phyloP scores from a whole-genome alignment of 164 flowering plant genomes.

The Vitis vinifera region ASM3070453v1 NC_081822.1:30375501-30376000 shows the following conservation, averaged over 20 bases:
- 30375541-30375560: slow-evolving; percentile 19
- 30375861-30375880: slow-evolving; percentile 22
- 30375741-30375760: slow-evolving; percentile 11
- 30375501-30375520: slow-evolving; percentile 19
- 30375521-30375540: slow-evolving; percentile 7
- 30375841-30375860: slow-evolving; percentile 9
- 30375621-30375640: slow-evolving; percentile 8
- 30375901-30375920: background rate
- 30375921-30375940: no score
- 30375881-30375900: slow-evolving; percentile 22
- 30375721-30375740: slow-evolving; percentile 26
- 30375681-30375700: slow-evolving; percentile 20
- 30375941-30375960: no score
- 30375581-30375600: slow-evolving; percentile 21
- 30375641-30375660: slow-evolving; percentile 32
- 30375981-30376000: no score
- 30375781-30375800: slow-evolving; percentile 1
- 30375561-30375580: slow-evolving; percentile 24
- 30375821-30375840: background rate
- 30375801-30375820: background rate
- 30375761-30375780: slow-evolving; percentile 15
- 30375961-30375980: no score
- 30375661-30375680: slow-evolving; percentile 19
- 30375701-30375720: slow-evolving; percentile 31
- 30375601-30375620: background rate